phyloP scores from a whole-genome alignment of 2,329 filamentous ascomycete species.

The Fusarium keratoplasticum region DNA sequence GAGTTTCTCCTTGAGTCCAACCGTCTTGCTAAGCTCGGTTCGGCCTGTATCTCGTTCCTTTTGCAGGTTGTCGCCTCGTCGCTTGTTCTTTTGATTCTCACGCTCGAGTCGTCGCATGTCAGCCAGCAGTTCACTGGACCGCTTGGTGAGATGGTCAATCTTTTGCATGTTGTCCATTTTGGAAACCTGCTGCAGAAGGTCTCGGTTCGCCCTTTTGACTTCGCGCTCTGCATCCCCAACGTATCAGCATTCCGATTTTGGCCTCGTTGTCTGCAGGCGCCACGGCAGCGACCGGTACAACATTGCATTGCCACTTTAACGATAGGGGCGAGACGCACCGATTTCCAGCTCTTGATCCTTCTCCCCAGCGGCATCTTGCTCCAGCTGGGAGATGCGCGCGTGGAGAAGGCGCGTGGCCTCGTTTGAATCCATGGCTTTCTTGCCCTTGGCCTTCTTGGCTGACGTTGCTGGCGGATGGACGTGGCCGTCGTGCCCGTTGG shows the following conservation, averaged over 20 bases:
- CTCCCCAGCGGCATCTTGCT: constrained; percentile 91
- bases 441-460: constrained; percentile 83
- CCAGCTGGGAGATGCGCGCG: constrained; percentile 93
- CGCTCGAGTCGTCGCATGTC: constrained; percentile 97
- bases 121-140: constrained; percentile 89
- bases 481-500: constrained; percentile 57
- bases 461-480: constrained; percentile 56
- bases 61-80: constrained; percentile 91
- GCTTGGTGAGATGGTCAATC: constrained; percentile 89
- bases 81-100: constrained; percentile 95
- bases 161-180: constrained; percentile 94
- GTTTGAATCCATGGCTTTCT: constrained; percentile 85
- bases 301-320: constrained; percentile 23
- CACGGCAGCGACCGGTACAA: not conserved
- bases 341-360: constrained; percentile 98
- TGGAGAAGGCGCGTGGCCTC: constrained; percentile 93
- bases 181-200: constrained; percentile 86
- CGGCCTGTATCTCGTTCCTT: constrained; percentile 95
- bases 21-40: constrained; percentile 89
- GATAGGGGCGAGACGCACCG: constrained; percentile 66
- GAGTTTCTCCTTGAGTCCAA: constrained; percentile 92
- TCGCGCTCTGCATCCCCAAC: constrained; percentile 76
- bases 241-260: constrained; percentile 41
- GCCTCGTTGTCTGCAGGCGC: constrained; percentile 2
- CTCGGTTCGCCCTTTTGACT: constrained; percentile 92